Percentiles rank a stretch among this genome's conserved stretches.
Conservation (phyloP, 2,329 filamentous ascomycete genomes). For the Fusarium secorum region DNA sequence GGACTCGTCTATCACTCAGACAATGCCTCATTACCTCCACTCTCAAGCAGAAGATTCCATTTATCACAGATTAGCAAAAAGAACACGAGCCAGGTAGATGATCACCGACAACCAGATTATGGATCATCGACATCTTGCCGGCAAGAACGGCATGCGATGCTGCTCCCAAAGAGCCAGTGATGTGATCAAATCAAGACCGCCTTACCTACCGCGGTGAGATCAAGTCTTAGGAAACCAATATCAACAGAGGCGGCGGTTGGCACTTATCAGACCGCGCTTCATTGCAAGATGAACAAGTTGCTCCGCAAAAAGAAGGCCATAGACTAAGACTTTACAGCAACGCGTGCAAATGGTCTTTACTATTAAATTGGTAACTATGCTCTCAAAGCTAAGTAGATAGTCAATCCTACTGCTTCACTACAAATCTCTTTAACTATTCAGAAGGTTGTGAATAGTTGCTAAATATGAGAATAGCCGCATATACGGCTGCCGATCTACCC, state of each 20-base stretch:
- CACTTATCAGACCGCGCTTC: neutral
- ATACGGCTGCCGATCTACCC: neutral
- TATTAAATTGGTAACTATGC: neutral
- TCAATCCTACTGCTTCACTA: neutral
- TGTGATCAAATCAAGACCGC: accelerated
- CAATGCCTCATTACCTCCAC: neutral
- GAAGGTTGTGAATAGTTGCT: neutral
- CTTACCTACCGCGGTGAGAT: neutral
- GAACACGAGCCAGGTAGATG: neutral
- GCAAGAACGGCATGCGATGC: neutral
- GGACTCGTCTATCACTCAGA: too few relatives aligned
- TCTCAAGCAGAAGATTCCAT: accelerated
- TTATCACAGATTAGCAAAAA: accelerated
- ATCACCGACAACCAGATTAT: accelerated
- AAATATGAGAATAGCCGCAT: neutral
- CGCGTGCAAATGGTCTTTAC: neutral
- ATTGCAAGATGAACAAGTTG: accelerated
- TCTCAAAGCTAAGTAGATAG: neutral
- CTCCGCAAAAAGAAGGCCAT: accelerated
- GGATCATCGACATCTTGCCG: neutral
- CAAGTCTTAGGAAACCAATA: neutral
- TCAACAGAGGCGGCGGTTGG: accelerated
- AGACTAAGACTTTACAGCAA: neutral
- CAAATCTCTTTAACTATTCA: accelerated
- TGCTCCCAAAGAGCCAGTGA: too few relatives aligned